Conservation (phyloP, 345 rosid species). For the Passiflora organensis region DNA sequence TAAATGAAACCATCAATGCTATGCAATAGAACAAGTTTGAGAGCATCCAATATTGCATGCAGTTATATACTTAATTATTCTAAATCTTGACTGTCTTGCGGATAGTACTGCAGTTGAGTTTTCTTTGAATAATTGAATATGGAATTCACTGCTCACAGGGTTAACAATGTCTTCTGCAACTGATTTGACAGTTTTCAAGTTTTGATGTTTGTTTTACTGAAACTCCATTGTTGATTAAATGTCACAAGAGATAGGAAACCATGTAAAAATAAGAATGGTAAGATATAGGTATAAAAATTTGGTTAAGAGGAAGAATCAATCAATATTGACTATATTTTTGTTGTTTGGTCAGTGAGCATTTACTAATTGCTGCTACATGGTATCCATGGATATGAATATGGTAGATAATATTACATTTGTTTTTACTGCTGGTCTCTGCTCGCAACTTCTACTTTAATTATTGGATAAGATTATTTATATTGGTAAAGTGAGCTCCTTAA, state of each 20-base stretch:
- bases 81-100: neutral
- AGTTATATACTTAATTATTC: neutral
- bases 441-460: neutral
- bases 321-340: neutral
- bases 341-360: conserved; percentile 1
- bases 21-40: neutral
- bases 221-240: no score
- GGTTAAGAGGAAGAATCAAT: neutral
- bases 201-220: neutral
- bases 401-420: no score
- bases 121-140: neutral
- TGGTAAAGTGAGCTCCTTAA: neutral
- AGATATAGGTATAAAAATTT: no score
- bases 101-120: no score
- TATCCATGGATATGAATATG: no score
- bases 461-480: neutral
- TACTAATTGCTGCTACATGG: neutral
- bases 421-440: neutral
- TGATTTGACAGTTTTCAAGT: neutral
- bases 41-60: neutral
- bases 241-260: no score
- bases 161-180: neutral
- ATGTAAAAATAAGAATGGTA: no score
- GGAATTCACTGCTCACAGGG: neutral
- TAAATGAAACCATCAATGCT: no score